A percentile compares a stretch with the other conserved stretches of the same genome.
Conservation (phyloP, 2,329 filamentous ascomycete species). For the Pseudocercospora fuligena region DNA sequence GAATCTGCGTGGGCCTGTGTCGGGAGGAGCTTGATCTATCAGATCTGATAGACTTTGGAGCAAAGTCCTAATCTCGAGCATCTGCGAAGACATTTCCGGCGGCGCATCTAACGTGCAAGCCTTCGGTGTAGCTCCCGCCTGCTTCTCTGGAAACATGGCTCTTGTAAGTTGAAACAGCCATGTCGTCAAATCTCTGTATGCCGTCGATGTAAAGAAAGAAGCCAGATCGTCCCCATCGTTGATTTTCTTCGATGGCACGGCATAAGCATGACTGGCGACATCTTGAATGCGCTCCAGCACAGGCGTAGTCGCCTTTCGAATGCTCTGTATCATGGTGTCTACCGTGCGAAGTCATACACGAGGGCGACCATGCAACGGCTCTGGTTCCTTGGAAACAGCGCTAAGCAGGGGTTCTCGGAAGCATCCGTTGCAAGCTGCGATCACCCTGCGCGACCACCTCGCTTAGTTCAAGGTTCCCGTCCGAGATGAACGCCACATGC, state of each 20-base stretch:
- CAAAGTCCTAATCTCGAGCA: slow-evolving; percentile 69
- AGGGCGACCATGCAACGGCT: neutral
- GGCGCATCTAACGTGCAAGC: slow-evolving; percentile 47
- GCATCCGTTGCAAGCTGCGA: neutral
- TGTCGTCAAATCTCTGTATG: slow-evolving; percentile 83
- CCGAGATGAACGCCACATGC: neutral
- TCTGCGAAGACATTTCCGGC: slow-evolving; percentile 54
- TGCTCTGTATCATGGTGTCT: neutral
- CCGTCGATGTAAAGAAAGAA: slow-evolving; percentile 77
- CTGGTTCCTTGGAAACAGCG: neutral
- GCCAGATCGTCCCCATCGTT: slow-evolving; percentile 81
- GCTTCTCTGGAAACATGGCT: slow-evolving; percentile 75
- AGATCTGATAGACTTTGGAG: slow-evolving; percentile 68
- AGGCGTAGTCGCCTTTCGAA: neutral
- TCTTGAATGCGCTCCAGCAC: slow-evolving; percentile 17
- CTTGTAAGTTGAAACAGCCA: slow-evolving; percentile 91
- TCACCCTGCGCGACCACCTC: neutral
- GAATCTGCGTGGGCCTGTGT: slow-evolving; percentile 84
- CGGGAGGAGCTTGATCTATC: slow-evolving; percentile 79
- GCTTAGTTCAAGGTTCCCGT: neutral
- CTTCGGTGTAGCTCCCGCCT: slow-evolving; percentile 39
- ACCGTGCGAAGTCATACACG: neutral
- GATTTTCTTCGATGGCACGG: slow-evolving; percentile 76
- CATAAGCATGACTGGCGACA: slow-evolving; percentile 56
- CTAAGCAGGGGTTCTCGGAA: neutral